phyloP scores from a whole-genome alignment of 139 green algal genomes.

The Coelastrella sp. region DNA sequence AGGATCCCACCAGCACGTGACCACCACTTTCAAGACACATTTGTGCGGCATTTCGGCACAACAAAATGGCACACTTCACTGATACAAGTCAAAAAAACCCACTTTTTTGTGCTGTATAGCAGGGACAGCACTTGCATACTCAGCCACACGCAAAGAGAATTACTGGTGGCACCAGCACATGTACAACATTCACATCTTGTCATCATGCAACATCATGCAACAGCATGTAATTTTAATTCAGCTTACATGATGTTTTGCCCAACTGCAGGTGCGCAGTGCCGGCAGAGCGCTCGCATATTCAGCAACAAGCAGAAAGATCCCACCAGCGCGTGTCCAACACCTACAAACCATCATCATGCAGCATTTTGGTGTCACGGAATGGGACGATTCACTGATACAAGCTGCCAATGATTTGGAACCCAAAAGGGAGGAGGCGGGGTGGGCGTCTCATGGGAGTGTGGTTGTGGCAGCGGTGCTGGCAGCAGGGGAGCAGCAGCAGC shows the following conservation, averaged over 20 bases:
- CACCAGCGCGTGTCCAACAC: not conserved
- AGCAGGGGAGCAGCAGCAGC: not conserved
- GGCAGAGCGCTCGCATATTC: not conserved
- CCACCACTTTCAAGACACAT: not conserved
- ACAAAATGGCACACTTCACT: not conserved
- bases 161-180: too few species aligned
- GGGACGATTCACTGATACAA: not conserved
- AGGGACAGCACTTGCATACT: too few species aligned
- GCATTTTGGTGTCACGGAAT: not conserved
- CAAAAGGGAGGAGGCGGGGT: not conserved
- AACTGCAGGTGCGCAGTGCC: conserved; percentile 14
- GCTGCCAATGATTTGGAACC: not conserved
- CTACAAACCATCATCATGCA: conserved; percentile 4
- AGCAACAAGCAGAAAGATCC: conserved; percentile 14
- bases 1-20: not conserved
- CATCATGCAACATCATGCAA: too few species aligned
- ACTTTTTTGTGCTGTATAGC: too few species aligned
- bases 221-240: too few species aligned
- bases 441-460: not conserved
- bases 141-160: too few species aligned
- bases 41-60: not conserved
- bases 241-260: not conserved
- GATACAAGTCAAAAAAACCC: not conserved
- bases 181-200: too few species aligned
- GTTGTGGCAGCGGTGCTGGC: not conserved